phyloP scores from a whole-genome alignment of 345 rosid species.

The Camelina neglecta region DNA sequence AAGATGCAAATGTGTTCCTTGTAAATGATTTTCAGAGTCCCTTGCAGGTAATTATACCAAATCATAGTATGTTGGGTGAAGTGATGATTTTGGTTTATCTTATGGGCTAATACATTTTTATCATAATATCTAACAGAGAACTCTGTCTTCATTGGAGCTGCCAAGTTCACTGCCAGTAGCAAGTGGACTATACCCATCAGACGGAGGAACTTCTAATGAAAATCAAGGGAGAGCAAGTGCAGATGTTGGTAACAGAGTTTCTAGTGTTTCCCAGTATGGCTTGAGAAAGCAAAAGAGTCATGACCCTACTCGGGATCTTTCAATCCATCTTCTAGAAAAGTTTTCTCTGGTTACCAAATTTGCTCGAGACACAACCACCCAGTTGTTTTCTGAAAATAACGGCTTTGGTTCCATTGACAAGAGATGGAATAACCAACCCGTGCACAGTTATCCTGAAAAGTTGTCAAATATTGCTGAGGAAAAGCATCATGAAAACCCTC shows the following conservation, averaged over 20 bases:
- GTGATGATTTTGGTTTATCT: conserved; percentile 21
- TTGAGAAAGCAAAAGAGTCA: conserved; percentile 69
- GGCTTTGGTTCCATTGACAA: conserved; percentile 67
- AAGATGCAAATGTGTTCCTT: conserved; percentile 88
- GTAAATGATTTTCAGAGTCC: conserved; percentile 90
- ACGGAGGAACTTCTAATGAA: conserved; percentile 53
- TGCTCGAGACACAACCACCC: conserved; percentile 93
- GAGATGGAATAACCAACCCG: conserved; percentile 52
- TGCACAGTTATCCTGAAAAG: conserved; percentile 51
- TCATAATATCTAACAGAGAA: conserved; percentile 58
- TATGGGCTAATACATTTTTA: conserved; percentile 33
- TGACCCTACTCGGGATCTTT: conserved; percentile 92
- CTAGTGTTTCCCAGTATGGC: conserved; percentile 52
- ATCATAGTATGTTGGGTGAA: conserved; percentile 7
- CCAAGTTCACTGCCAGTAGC: conserved; percentile 76
- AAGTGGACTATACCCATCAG: conserved; percentile 56
- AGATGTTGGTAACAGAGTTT: conserved; percentile 40
- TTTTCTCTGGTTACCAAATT: conserved; percentile 94
- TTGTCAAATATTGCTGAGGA: conserved; percentile 51
- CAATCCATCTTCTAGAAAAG: conserved; percentile 88
- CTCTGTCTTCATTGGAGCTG: conserved; percentile 90
- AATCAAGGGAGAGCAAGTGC: conserved; percentile 54
- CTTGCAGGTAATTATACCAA: conserved; percentile 65
- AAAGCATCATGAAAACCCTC: conserved; percentile 46
- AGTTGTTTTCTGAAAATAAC: conserved; percentile 73